Conservation (phyloP, 768 basidiomycete species). For the Agaricus subrufescens region DNA sequence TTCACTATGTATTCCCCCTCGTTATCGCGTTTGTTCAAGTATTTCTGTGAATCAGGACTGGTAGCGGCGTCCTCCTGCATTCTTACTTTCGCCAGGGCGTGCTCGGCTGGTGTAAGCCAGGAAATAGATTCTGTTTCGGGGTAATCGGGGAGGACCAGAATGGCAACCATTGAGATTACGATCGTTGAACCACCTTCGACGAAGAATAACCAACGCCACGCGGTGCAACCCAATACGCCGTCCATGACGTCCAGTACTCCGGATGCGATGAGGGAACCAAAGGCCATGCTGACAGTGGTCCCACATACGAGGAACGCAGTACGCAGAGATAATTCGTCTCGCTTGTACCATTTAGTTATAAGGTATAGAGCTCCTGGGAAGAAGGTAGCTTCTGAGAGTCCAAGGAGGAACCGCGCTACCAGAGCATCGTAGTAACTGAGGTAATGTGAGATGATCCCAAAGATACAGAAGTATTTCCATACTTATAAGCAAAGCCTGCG, state of each 20-base stretch:
- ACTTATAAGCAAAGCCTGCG: conserved; percentile 39
- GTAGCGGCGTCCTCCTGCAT: conserved; percentile 51
- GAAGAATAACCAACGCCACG: conserved; percentile 80
- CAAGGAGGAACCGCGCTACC: conserved; percentile 70
- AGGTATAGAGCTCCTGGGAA: conserved; percentile 66
- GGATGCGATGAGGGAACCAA: conserved; percentile 74
- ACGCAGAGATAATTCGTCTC: conserved; percentile 63
- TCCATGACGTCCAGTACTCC: conserved; percentile 72
- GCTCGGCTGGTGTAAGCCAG: conserved; percentile 58
- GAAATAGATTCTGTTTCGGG: conserved; percentile 42
- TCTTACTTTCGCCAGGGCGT: conserved; percentile 50
- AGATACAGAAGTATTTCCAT: not conserved
- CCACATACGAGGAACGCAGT: conserved; percentile 70
- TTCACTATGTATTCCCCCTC: not conserved
- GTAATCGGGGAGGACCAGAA: conserved; percentile 73
- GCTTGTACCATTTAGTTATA: conserved; percentile 70
- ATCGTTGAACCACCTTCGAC: conserved; percentile 62
- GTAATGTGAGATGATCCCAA: not conserved
- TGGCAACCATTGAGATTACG: conserved; percentile 39
- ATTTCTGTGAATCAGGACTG: too few species aligned
- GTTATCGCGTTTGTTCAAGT: too few species aligned
- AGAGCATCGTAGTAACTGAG: conserved; percentile 60
- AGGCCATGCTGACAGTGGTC: conserved; percentile 74
- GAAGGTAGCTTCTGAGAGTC: conserved; percentile 67
- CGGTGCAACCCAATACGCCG: conserved; percentile 58